A percentile compares a stretch with the other conserved stretches of the same genome.
These are phyloP conservation scores for Pelargonium myrrhifolium DNA, from an alignment of 441 rosid genomes.

Conservation along the genomic window DNA sequence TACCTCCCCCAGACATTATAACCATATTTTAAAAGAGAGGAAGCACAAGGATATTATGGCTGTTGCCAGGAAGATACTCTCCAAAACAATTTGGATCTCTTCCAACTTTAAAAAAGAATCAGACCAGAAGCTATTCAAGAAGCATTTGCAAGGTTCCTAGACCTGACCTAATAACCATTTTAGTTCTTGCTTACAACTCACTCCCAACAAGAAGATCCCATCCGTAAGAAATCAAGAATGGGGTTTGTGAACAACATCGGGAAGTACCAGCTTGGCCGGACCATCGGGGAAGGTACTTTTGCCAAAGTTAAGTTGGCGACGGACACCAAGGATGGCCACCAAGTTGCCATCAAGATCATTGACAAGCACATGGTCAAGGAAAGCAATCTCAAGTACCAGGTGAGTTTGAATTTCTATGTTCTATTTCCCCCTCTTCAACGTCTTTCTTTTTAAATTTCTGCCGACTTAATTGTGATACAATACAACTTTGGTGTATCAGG, in stretches of 20 bases:
- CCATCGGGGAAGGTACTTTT: constrained; percentile 80
- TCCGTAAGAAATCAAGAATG: background rate
- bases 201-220: no score
- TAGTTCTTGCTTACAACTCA: no score
- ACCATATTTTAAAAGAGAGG: no score
- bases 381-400: constrained; percentile 35
- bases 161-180: no score
- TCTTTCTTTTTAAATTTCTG: no score
- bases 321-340: constrained; percentile 45
- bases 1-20: no score
- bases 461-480: background rate
- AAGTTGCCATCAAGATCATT: constrained; percentile 78
- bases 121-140: no score
- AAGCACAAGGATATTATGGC: background rate
- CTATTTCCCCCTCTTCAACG: background rate
- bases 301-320: constrained; percentile 83
- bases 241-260: background rate
- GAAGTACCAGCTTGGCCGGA: constrained; percentile 57
- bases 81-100: background rate
- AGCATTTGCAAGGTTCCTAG: background rate
- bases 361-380: constrained; percentile 59
- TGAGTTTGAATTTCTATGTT: background rate
- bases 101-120: background rate
- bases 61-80: background rate
- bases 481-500: constrained; percentile 29